Evolutionary conservation across 371 early-diverging fungal species (phyloP), one percentile per base, ranked within the genome.

Genomic region (Zopfochytrium polystomum): DNA sequence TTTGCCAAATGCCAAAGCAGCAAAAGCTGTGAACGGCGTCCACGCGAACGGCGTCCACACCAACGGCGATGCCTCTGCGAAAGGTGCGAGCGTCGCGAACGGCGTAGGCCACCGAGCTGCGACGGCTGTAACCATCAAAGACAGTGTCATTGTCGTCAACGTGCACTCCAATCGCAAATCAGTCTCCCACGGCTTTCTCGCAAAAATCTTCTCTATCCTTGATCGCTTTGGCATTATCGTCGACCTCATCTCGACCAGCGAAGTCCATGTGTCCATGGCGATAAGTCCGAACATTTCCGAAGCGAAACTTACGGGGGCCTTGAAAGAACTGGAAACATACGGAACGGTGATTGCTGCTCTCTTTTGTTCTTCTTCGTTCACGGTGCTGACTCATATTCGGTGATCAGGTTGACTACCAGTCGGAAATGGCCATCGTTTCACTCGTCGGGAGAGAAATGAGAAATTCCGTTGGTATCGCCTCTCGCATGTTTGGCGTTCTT

Each of bases 111-210:
- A 55, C 29, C 52, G 42, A 23, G 27, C 22, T 34, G 76, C 96
- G 2, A 96, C 96, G 0, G 98, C 98, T 23, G 95, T 95, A 42
- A 98, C 98, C 15, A 91, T 98, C 78, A 98, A 98, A 66, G 94
- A 96, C 54, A 83, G 90, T 51, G 87, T 96, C 23, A 84, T 86
- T 33, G 89, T 95, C 3, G 76, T 98, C 26, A 98, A 95, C 78
- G 86, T 96, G 15, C 94, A 93, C 62, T 94, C 95, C 5, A 95
- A 95, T 70, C 85, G 93, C 46, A 96, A 95, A 74, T 87, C 86
- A 31, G 91, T 92, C 33, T 89, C 91, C 47, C 93, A 96, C 69
- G 96, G 95, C 22, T 98, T 96, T 72, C 89, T 96, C 69, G 93
- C 95, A 9, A 85, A 88, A 68, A 92, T 96, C 53, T 96, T 98